A percentile compares a stretch with the other conserved stretches of the same genome.
These are phyloP conservation scores for Zalerion maritima DNA, from an alignment of 495 filamentous ascomycete genomes.

Conservation along the genomic window DNA sequence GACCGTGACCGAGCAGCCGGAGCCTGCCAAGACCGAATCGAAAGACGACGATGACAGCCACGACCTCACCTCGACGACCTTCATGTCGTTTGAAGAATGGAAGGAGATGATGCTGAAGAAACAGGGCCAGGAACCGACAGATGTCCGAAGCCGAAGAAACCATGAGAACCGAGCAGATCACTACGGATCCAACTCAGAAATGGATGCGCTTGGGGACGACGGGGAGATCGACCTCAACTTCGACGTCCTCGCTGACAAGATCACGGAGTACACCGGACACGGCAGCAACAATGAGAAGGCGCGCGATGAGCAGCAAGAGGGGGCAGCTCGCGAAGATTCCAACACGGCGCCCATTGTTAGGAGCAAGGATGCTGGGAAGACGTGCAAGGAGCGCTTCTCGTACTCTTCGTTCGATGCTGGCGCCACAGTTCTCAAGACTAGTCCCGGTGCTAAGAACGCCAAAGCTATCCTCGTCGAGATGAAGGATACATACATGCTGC, in stretches of 20 bases:
- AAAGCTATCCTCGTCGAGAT: conserved; percentile 86
- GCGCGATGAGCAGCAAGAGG: conserved; percentile 24
- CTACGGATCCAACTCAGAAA: conserved; percentile 14
- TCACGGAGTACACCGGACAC: conserved; percentile 21
- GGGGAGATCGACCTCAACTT: conserved; percentile 86
- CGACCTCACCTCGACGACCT: conserved; percentile 66
- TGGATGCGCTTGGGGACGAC: conserved; percentile 60
- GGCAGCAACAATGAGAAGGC: conserved; percentile 17
- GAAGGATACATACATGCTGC: conserved; percentile 97
- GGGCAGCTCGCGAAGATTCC: conserved; percentile 28
- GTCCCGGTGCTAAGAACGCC: conserved; percentile 64
- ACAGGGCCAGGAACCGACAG: conserved; percentile 68
- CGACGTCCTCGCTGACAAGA: conserved; percentile 38
- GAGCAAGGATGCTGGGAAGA: conserved; percentile 86
- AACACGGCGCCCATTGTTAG: conserved; percentile 40
- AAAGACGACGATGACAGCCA: conserved; percentile 12
- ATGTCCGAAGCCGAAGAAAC: conserved; percentile 36
- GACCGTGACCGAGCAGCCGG: conserved; percentile 8
- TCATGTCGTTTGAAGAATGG: conserved; percentile 98
- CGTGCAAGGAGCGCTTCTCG: conserved; percentile 80
- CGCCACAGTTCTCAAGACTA: conserved; percentile 84
- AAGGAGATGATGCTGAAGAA: conserved; percentile 85
- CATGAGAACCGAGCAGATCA: conserved; percentile 19
- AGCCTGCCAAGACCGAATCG: conserved; percentile 5
- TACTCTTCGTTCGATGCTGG: conserved; percentile 96